These are phyloP conservation scores for Dioscorea cayenensis DNA, from an alignment of 116 monocot species.

Conservation along the genomic window DNA sequence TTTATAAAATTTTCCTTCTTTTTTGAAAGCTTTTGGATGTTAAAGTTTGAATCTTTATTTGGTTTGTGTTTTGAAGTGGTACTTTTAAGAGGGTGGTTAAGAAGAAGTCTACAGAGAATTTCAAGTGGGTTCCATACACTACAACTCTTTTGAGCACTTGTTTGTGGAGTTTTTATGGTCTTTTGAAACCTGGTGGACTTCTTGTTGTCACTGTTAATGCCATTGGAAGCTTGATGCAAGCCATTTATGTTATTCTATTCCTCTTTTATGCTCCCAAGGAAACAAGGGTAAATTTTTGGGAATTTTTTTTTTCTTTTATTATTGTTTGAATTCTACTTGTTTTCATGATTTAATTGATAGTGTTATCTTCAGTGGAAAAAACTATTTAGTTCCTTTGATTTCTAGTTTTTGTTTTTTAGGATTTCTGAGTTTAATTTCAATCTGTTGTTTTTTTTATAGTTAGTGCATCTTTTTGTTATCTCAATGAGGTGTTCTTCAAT, in stretches of 20 bases:
- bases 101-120: conserved; percentile 61
- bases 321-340: not conserved
- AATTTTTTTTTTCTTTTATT: not conserved
- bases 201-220: conserved; percentile 74
- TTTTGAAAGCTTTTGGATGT: not conserved
- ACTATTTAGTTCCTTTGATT: too few species aligned
- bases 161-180: conserved; percentile 72
- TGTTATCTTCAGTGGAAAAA: too few species aligned
- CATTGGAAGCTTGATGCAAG: conserved; percentile 43
- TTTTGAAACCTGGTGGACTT: conserved; percentile 56
- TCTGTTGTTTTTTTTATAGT: too few species aligned
- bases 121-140: conserved; percentile 60
- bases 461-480: too few species aligned
- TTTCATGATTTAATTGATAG: too few species aligned
- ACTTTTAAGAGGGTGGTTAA: conserved; percentile 70
- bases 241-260: conserved; percentile 51
- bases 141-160: conserved; percentile 67
- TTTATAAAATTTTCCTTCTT: not conserved
- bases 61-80: conserved; percentile 15
- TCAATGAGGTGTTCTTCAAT: too few species aligned
- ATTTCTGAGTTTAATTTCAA: too few species aligned
- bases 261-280: conserved; percentile 53
- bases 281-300: conserved; percentile 31
- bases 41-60: not conserved
- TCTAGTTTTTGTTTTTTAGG: too few species aligned